These are phyloP conservation scores for Gamarada debralockiae DNA, from an alignment of 495 filamentous ascomycete species.

Conservation along the genomic window DNA sequence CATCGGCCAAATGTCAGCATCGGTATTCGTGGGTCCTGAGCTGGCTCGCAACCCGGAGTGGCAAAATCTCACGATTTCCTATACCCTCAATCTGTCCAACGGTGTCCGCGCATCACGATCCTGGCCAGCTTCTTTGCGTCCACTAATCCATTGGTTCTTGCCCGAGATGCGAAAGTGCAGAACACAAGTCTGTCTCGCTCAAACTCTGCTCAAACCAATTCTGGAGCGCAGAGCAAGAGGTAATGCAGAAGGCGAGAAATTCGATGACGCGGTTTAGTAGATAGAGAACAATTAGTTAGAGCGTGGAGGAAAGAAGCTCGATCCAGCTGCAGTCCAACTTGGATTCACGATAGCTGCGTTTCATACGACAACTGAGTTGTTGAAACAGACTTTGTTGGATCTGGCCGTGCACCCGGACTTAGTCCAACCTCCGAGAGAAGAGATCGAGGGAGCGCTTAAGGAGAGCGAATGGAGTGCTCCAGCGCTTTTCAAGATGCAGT, in stretches of 20 bases:
- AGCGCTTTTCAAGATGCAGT: background rate
- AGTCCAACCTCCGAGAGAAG: background rate
- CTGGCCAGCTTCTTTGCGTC: background rate
- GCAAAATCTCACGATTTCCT: background rate
- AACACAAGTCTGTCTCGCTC: no score
- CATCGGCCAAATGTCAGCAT: background rate
- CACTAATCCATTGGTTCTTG: background rate
- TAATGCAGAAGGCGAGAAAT: background rate
- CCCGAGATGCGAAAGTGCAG: no score
- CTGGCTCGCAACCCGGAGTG: background rate
- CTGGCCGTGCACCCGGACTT: background rate
- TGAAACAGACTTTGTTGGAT: background rate
- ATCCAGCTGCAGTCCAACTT: background rate
- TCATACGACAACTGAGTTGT: background rate
- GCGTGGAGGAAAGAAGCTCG: background rate
- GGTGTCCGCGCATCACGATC: background rate
- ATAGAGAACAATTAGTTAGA: background rate
- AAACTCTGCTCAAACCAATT: background rate
- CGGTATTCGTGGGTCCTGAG: background rate
- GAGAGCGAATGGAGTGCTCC: background rate
- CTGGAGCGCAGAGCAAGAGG: background rate
- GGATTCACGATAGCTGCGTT: background rate
- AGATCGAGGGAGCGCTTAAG: background rate
- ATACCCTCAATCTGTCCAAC: background rate
- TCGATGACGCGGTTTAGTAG: background rate